Base-by-base conservation (phyloP, 2,329 filamentous ascomycete genomes). In the Teratosphaeriaceae sp. region DNA sequence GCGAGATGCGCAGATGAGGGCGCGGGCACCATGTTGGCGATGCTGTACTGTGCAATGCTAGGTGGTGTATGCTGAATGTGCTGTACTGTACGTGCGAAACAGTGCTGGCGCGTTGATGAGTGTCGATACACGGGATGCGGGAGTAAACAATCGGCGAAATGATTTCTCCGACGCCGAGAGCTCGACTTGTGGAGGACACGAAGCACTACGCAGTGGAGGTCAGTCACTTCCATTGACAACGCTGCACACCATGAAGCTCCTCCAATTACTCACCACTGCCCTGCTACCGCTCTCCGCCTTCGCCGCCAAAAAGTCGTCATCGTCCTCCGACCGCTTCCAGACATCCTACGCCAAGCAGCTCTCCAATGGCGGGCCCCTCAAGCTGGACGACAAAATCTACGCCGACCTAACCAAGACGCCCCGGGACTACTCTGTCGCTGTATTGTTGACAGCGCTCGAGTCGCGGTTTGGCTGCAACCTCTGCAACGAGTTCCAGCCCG, bases 401-500 rank as follows among this genome's bases (percentile, higher is more conserved):
- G 75, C 78, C 54, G 77, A 85, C 52, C 70, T 97, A 53, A 94
- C 86, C 2, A 69, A 78, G 13, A 68, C 78, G 1, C 88, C 89
- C 11, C 80, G 92, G 53, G 85, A 98, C 67, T 94, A 96, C 65
- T 81, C 81, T 29, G 76, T 85, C 21, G 83, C 82, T 2, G 77
- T 98, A 2, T 77, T 98, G 12, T 71, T 98, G 52, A 98, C 92
- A 1, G 92, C 92, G 27, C 69, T 89, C 58, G 89, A 95, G 53
- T 60, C 80, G 23, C 79, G 87, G 45, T 96, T 86, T 62, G 86
- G 85, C 47, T 98, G 92, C 64, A 73, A 81, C 52, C 73, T 97
- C 38, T 98, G 92, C 66, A 78, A 80, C 40, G 87, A 94, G 41
- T 95, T 98, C 65, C 85, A 95, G 64, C 84, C 89, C 1, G 92